Conservation (phyloP, 441 rosid species). For the Sinapis alba region DNA sequence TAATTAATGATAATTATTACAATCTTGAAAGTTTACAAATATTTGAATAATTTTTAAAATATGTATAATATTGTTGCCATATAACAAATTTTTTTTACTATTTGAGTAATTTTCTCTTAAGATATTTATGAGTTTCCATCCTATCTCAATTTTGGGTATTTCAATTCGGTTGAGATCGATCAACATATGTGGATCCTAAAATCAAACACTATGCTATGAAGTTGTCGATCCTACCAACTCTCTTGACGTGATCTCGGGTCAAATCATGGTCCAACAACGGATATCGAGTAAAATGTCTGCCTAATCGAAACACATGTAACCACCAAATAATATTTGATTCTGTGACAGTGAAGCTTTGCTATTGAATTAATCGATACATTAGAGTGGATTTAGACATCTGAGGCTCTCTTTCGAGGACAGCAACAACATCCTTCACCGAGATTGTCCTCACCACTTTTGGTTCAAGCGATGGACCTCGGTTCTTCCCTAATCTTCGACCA, state of each 20-base stretch:
- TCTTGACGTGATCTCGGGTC: not conserved
- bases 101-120: too few relatives aligned
- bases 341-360: conserved; percentile 25
- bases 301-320: not conserved
- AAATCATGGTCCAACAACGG: not conserved
- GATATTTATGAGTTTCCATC: too few relatives aligned
- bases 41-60: too few relatives aligned
- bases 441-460: conserved; percentile 62
- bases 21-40: too few relatives aligned
- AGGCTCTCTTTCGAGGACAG: conserved; percentile 91
- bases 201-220: too few relatives aligned
- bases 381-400: conserved; percentile 87
- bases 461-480: conserved; percentile 49
- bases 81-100: too few relatives aligned
- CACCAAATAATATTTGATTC: not conserved
- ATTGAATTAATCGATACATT: conserved; percentile 66
- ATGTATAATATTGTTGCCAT: too few relatives aligned
- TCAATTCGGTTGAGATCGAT: too few relatives aligned
- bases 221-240: too few relatives aligned
- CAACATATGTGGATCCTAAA: too few relatives aligned
- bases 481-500: conserved; percentile 61
- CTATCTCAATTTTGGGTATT: too few relatives aligned
- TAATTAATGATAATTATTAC: too few relatives aligned
- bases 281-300: not conserved
- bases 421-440: conserved; percentile 75